Evolutionary conservation across 2,329 filamentous ascomycete species (phyloP).

Genomic region (Metarhizium robertsii): DNA sequence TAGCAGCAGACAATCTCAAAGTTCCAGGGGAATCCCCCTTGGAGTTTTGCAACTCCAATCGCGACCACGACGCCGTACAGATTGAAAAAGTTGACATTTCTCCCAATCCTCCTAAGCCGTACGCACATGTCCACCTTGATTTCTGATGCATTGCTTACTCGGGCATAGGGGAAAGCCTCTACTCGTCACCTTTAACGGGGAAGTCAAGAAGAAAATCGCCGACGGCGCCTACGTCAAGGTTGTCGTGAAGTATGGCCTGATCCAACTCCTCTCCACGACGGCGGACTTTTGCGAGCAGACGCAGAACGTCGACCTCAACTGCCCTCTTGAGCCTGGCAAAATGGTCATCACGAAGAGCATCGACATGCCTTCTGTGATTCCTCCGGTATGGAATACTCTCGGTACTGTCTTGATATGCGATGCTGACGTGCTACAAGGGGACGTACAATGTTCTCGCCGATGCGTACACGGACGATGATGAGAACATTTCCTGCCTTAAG

Average conservation of each 20-base stretch:
- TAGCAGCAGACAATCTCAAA: background rate
- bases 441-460: slow-evolving; percentile 85
- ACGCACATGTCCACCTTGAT: background rate
- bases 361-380: slow-evolving; percentile 76
- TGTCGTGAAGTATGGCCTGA: slow-evolving; percentile 88
- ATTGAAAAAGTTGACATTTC: background rate
- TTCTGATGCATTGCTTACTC: background rate
- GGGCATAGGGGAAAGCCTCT: background rate
- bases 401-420: slow-evolving; percentile 20
- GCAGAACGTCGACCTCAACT: slow-evolving; percentile 76
- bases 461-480: slow-evolving; percentile 63
- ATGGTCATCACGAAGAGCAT: slow-evolving; percentile 71
- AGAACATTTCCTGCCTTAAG: slow-evolving; percentile 77
- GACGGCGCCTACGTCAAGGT: slow-evolving; percentile 73
- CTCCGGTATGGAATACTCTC: slow-evolving; percentile 55
- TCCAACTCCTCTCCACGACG: slow-evolving; percentile 73
- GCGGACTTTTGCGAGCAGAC: slow-evolving; percentile 86
- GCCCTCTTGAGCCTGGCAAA: slow-evolving; percentile 74
- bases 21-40: background rate
- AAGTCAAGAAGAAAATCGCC: slow-evolving; percentile 37
- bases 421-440: slow-evolving; percentile 53
- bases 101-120: background rate
- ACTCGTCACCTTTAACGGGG: background rate
- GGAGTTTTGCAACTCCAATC: background rate
- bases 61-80: background rate